Evolutionary conservation across 305 asterid species (phyloP).

Genomic region (Solanum hybrid): DNA sequence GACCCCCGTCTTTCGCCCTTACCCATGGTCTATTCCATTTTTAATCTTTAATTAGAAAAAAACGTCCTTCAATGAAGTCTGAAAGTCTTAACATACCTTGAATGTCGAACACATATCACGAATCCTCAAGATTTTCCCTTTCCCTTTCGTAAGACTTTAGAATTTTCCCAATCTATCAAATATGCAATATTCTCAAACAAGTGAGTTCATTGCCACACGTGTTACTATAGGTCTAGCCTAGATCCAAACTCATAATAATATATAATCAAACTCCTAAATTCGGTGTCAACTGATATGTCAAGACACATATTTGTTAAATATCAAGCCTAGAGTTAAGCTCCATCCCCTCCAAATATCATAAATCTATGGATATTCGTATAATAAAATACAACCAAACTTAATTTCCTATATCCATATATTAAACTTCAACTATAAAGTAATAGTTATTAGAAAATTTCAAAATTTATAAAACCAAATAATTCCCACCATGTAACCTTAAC

Average conservation of each 20-base stretch:
- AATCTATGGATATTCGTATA: neutral
- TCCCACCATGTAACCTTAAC: neutral
- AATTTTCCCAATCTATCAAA: neutral
- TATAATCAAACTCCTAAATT: neutral
- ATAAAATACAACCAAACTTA: neutral
- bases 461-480: too few species aligned
- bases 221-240: neutral
- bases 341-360: neutral
- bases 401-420: neutral
- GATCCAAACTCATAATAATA: neutral
- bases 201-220: neutral
- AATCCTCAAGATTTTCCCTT: neutral
- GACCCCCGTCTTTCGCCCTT: neutral
- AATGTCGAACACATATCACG: neutral
- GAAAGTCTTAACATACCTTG: neutral
- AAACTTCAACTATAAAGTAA: neutral
- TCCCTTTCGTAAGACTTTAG: neutral
- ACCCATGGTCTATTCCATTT: neutral
- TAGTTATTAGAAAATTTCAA: too few species aligned
- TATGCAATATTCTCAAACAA: too few species aligned
- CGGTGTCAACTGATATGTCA: neutral
- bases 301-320: neutral
- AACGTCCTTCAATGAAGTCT: neutral
- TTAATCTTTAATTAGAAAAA: neutral
- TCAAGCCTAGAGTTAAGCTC: neutral